Evolutionary conservation across 306 rosid genomes (phyloP).

Genomic region (Oxytropis ochrocephala): DNA sequence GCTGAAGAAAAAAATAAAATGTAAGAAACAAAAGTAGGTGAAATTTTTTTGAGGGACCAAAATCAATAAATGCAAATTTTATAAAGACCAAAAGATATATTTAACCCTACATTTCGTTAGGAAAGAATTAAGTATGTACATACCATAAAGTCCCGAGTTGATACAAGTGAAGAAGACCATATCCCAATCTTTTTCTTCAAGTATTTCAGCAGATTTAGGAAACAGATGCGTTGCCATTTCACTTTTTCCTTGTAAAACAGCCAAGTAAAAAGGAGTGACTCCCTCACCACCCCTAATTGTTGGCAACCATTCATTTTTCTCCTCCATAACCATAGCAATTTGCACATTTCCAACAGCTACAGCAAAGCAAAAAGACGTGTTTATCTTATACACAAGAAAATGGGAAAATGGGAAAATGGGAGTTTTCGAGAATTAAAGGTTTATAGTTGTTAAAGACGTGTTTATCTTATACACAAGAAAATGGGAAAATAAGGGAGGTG

Average conservation of each 20-base stretch:
- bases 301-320: background rate
- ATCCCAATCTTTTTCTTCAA: conserved; percentile 1
- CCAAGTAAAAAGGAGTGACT: conserved; percentile 27
- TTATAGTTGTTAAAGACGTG: too few relatives aligned
- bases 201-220: background rate
- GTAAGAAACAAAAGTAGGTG: too few relatives aligned
- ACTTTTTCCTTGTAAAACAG: conserved; percentile 25
- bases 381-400: too few relatives aligned
- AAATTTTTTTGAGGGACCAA: too few relatives aligned
- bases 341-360: conserved; percentile 25
- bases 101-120: too few relatives aligned
- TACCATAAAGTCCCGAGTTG: conserved; percentile 29
- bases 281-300: conserved; percentile 22
- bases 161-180: conserved; percentile 8
- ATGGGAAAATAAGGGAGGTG: too few relatives aligned
- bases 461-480: too few relatives aligned
- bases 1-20: too few relatives aligned
- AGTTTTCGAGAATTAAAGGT: too few relatives aligned
- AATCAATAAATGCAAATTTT: too few relatives aligned
- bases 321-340: conserved; percentile 23
- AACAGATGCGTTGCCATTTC: conserved; percentile 24
- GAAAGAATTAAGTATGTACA: background rate
- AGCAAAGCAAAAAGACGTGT: conserved; percentile 38
- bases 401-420: too few relatives aligned
- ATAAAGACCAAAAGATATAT: too few relatives aligned